Conservation (phyloP, 768 basidiomycete species). For the Coprinopsis sp. region DNA sequence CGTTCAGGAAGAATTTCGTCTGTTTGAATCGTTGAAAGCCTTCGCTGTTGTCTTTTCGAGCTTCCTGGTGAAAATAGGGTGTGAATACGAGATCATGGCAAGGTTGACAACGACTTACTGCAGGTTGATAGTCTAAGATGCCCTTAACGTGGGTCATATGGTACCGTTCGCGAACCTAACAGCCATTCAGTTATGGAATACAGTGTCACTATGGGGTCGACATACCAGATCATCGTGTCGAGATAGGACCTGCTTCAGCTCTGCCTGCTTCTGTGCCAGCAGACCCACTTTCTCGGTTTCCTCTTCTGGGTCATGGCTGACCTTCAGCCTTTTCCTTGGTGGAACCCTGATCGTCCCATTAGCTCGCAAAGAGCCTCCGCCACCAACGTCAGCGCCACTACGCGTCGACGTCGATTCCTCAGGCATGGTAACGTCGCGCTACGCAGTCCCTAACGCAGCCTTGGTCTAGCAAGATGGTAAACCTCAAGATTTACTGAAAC, state of each 20-base stretch:
- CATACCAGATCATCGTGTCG: constrained; percentile 73
- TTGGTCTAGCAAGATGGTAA: too few species aligned
- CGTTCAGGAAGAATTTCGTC: too few species aligned
- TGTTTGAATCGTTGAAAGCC: too few species aligned
- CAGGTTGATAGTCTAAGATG: constrained; percentile 73
- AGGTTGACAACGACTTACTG: too few species aligned
- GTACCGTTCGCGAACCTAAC: constrained; percentile 79
- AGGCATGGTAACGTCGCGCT: too few species aligned
- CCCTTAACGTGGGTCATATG: constrained; percentile 81
- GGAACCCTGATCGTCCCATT: constrained; percentile 7
- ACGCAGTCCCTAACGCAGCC: too few species aligned
- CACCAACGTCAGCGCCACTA: too few species aligned
- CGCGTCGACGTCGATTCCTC: too few species aligned
- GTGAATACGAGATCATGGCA: too few species aligned
- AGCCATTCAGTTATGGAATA: background rate
- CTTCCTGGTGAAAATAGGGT: constrained; percentile 7
- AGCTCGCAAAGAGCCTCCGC: too few species aligned
- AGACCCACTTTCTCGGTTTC: constrained; percentile 39
- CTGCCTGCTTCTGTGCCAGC: constrained; percentile 53
- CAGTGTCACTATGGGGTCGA: constrained; percentile 9
- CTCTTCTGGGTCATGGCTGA: constrained; percentile 17
- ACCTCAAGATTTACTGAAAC: too few species aligned
- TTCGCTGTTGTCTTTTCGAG: constrained; percentile 56
- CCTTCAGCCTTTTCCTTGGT: constrained; percentile 2
- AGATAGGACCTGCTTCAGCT: constrained; percentile 56